Percentiles rank a stretch among this genome's conserved stretches.
Evolutionary conservation across 2,329 filamentous ascomycete species (phyloP).

Genomic region (Curvularia lunata): DNA sequence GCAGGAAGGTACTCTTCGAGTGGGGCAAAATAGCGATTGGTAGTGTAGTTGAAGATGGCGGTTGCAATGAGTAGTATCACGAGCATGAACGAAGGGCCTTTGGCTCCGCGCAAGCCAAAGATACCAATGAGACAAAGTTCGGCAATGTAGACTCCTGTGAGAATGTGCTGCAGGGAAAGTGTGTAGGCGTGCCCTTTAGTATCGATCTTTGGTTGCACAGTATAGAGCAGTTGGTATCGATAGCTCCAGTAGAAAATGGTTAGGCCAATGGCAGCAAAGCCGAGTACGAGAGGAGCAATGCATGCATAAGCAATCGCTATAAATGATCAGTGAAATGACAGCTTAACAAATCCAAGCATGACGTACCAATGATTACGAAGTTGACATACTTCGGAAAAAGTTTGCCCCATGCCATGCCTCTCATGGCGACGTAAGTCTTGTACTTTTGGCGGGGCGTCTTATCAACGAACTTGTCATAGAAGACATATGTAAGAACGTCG

Average conservation of each 20-base stretch:
- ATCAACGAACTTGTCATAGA: conserved; percentile 77
- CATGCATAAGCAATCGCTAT: conserved; percentile 82
- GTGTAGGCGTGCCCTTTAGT: conserved; percentile 88
- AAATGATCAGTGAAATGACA: conserved; percentile 16
- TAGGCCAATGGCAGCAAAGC: conserved; percentile 80
- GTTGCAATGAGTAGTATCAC: conserved; percentile 41
- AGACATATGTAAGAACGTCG: conserved; percentile 74
- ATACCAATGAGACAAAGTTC: conserved; percentile 85
- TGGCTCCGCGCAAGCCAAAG: conserved; percentile 60
- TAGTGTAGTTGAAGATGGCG: conserved; percentile 42
- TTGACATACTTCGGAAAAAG: conserved; percentile 51
- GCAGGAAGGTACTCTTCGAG: conserved; percentile 46
- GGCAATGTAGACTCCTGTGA: conserved; percentile 82
- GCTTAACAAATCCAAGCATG: not conserved
- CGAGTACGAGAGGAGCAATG: conserved; percentile 83
- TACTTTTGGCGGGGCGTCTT: conserved; percentile 67
- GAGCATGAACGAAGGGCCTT: conserved; percentile 43
- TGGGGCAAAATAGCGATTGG: conserved; percentile 44
- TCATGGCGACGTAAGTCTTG: conserved; percentile 41
- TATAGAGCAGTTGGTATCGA: conserved; percentile 89
- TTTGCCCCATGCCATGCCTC: conserved; percentile 49
- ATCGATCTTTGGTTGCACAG: conserved; percentile 80
- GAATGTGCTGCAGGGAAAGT: conserved; percentile 83
- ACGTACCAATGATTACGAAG: conserved; percentile 50
- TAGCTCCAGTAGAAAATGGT: conserved; percentile 85